These are phyloP conservation scores for Lepidium aucheri DNA, from an alignment of 345 rosid genomes.

Conservation along the genomic window DNA sequence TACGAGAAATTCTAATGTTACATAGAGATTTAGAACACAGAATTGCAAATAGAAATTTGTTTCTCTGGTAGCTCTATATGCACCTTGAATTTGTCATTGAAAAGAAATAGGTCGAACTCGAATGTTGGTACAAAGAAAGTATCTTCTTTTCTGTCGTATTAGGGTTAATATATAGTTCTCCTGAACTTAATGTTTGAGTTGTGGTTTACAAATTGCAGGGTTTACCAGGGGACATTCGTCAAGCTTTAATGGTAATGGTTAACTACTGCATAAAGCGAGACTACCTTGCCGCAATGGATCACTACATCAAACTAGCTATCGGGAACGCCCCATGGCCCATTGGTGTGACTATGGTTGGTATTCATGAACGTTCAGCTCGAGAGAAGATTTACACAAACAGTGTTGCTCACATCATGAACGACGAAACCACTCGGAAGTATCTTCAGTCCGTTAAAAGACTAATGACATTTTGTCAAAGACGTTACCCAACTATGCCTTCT, in stretches of 20 bases:
- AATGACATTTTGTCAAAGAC: constrained; percentile 94
- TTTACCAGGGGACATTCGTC: constrained; percentile 82
- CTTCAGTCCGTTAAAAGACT: constrained; percentile 86
- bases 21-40: not conserved
- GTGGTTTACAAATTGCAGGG: constrained; percentile 35
- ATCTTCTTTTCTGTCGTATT: not conserved
- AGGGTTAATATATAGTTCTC: not conserved
- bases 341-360: constrained; percentile 99
- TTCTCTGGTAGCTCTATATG: not conserved
- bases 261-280: constrained; percentile 80
- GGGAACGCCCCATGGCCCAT: constrained; percentile 99
- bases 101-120: too few species aligned
- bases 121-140: not conserved
- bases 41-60: not conserved
- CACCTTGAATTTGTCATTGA: too few species aligned
- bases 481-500: constrained; percentile 85
- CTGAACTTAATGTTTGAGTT: not conserved
- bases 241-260: constrained; percentile 73
- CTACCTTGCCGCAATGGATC: constrained; percentile 98
- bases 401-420: constrained; percentile 98
- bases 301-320: constrained; percentile 81
- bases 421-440: constrained; percentile 95
- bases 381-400: constrained; percentile 96
- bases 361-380: constrained; percentile 97
- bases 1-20: not conserved